Base-by-base conservation (phyloP, 1,284 basidiomycete species). In the Sphaerobolus stellatus region DNA sequence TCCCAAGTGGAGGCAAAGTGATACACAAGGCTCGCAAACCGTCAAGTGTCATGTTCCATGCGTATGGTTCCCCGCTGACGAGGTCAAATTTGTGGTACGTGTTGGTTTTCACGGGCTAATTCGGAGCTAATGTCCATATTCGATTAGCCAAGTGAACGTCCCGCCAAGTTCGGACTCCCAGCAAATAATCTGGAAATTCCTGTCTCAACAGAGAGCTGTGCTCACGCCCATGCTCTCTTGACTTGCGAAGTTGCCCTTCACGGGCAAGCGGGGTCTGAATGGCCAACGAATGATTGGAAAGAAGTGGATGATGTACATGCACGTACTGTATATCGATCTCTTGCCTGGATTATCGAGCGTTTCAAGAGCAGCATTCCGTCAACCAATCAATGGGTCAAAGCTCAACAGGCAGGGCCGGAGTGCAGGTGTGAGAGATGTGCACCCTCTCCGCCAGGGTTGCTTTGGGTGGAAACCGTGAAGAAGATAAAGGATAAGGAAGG, bases 251-350 rank as follows among this genome's bases (percentile, higher is more conserved):
- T 92, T 33, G 82, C 88, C 30, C 77, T 94, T 31, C 76, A 76
- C 14, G 76, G 79, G 20, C 78, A 87, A 62, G 82, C 85, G 9
- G 87, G 90, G 47, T 61, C 77, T 2, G 89, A 93, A 65, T 97
- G 94, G 94, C 82, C 87, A 3, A 75, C 75, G 33, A 82, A 79
- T 8, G 60, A 66, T 1, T 96, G 92, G 92, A 74, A 73, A 29
- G 88, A 93, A 63, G 82, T 97, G 29, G 92, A 95, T 67, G 86
- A 90, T 60, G 77, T 92, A 7, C 87, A 94, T 64, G 90, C 95
- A 62, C 86, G 92, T 5, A 76, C 81, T 2, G 88, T 85, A 0
- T 95, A 94, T 75, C 83, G 83, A 59, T 77, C 85, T 6, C 68
- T 95, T 7, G 88, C 92, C 0, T 97, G 94, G 93, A 75, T 96